Conservation (phyloP, 148 eudicot genomes). For the Dysphania ambrosioides region DNA sequence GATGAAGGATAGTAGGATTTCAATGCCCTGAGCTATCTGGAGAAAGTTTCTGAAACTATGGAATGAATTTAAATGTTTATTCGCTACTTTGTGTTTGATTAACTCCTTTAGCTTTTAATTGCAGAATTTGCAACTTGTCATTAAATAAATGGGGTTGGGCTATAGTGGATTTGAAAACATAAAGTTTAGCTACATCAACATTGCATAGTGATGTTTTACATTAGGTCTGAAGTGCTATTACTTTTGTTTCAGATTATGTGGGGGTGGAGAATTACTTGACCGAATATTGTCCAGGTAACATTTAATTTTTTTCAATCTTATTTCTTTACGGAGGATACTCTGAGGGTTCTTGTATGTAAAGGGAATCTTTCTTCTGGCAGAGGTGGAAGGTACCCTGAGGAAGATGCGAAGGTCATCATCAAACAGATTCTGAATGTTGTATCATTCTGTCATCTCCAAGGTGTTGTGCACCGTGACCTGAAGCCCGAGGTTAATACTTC, state of each 20-base stretch:
- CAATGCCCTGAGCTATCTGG: neutral
- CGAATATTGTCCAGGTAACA: slow-evolving; percentile 60
- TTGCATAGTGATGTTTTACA: neutral
- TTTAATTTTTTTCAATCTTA: neutral
- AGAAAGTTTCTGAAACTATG: neutral
- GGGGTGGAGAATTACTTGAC: slow-evolving; percentile 70
- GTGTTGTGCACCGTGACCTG: slow-evolving; percentile 74
- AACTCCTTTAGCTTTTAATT: neutral
- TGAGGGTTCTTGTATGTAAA: slow-evolving; percentile 7
- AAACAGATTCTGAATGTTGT: slow-evolving; percentile 63
- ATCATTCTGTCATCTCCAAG: slow-evolving; percentile 73
- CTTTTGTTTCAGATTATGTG: slow-evolving; percentile 51
- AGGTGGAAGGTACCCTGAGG: slow-evolving; percentile 66
- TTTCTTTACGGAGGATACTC: neutral
- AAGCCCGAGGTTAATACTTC: slow-evolving; percentile 61
- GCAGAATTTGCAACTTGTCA: neutral
- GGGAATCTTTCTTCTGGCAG: slow-evolving; percentile 30
- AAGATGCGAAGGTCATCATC: slow-evolving; percentile 53
- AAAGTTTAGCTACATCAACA: neutral
- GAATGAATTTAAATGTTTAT: neutral
- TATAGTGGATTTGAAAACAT: neutral
- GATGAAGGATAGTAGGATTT: slow-evolving; percentile 4
- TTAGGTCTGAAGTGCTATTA: slow-evolving; percentile 9
- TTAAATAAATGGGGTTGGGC: neutral
- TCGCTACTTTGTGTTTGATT: neutral